phyloP scores from a whole-genome alignment of 805 yeast genomes.

The Dipodascus geniculatus region DNA sequence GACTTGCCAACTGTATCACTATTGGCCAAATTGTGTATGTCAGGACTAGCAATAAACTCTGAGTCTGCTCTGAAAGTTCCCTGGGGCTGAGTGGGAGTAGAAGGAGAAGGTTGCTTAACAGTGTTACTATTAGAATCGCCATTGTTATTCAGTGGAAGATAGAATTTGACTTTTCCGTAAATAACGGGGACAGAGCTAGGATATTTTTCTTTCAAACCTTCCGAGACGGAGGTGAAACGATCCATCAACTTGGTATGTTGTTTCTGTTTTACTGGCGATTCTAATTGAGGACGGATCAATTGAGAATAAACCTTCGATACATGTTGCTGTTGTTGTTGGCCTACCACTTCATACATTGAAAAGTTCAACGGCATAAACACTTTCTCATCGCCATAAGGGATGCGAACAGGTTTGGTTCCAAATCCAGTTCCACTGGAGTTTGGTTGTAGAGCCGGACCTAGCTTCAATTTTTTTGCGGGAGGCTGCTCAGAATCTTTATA shows the following conservation, averaged over 20 bases:
- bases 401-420: constrained; percentile 1
- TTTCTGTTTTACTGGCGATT: constrained; percentile 22
- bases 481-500: not conserved
- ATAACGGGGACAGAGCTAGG: constrained; percentile 18
- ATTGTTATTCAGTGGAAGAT: not conserved
- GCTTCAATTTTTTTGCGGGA: not conserved
- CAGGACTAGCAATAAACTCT: constrained; percentile 1
- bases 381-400: not conserved
- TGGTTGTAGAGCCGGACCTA: constrained; percentile 3
- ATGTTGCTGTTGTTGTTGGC: constrained; percentile 12
- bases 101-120: not conserved
- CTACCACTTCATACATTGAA: constrained; percentile 16
- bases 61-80: constrained; percentile 1
- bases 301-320: constrained; percentile 20
- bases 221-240: constrained; percentile 19
- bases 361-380: constrained; percentile 15
- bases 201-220: constrained; percentile 10
- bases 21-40: not conserved
- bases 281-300: constrained; percentile 25
- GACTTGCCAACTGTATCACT: not conserved
- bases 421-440: constrained; percentile 3
- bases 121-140: not conserved
- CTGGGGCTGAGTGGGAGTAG: not conserved
- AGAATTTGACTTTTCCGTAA: constrained; percentile 19
- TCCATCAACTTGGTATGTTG: constrained; percentile 16